Evolutionary conservation across 116 monocot species (phyloP).

Genomic region (Trichopus zeylanicus): DNA sequence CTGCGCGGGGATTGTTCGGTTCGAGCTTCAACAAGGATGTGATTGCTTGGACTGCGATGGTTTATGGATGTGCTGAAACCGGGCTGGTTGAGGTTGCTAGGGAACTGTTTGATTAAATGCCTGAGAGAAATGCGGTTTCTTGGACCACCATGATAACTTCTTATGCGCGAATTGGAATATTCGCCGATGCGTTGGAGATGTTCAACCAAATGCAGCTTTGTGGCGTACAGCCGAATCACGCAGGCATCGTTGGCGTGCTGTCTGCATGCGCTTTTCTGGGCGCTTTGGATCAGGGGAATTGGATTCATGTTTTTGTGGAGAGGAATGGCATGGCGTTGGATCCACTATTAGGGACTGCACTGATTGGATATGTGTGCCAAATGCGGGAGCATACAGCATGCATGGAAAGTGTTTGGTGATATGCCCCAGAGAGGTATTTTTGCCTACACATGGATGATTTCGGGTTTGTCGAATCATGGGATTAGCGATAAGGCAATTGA

Average conservation of each 20-base stretch:
- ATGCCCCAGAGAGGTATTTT: conserved; percentile 46
- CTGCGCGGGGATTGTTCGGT: conserved; percentile 40
- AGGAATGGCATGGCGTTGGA: conserved; percentile 33
- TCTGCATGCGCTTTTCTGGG: conserved; percentile 36
- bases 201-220: conserved; percentile 36
- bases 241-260: conserved; percentile 30
- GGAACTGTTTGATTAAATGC: conserved; percentile 37
- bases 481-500: conserved; percentile 23
- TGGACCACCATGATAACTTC: conserved; percentile 41
- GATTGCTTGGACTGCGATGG: conserved; percentile 47
- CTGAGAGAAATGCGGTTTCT: conserved; percentile 32
- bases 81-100: conserved; percentile 17
- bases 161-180: conserved; percentile 29
- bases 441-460: conserved; percentile 41
- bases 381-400: conserved; percentile 29
- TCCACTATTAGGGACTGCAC: conserved; percentile 34
- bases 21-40: conserved; percentile 19
- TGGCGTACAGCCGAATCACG: conserved; percentile 29
- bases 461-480: conserved; percentile 38
- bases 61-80: conserved; percentile 27
- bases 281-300: conserved; percentile 41
- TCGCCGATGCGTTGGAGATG: conserved; percentile 26
- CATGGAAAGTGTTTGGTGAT: conserved; percentile 22
- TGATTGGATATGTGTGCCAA: conserved; percentile 45
- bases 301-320: conserved; percentile 37